These are phyloP conservation scores for Caryopteris hybrid DNA, from an alignment of 305 asterid genomes.

Conservation along the genomic window DNA sequence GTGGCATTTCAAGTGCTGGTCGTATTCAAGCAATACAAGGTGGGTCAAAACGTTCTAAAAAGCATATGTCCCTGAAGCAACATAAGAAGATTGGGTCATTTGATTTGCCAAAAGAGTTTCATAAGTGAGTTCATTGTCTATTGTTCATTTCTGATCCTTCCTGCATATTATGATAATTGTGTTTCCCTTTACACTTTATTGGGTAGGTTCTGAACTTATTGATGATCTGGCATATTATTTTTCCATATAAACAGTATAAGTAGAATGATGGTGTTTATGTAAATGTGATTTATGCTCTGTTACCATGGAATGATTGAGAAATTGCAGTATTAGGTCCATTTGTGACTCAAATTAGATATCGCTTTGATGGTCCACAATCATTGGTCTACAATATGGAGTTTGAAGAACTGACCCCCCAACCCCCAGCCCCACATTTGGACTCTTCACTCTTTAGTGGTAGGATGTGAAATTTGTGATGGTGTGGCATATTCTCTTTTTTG, in stretches of 20 bases:
- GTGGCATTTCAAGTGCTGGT: slow-evolving; percentile 27
- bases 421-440: no score
- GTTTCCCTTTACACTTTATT: not conserved
- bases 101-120: slow-evolving; percentile 57
- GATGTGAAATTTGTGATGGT: not conserved
- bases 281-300: not conserved
- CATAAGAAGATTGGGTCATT: slow-evolving; percentile 61
- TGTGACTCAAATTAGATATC: not conserved
- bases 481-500: not conserved
- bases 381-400: not conserved
- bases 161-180: not conserved
- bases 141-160: not conserved
- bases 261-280: not conserved
- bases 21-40: slow-evolving; percentile 31
- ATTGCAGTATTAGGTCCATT: not conserved
- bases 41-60: slow-evolving; percentile 70
- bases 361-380: not conserved
- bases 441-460: not conserved
- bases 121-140: slow-evolving; percentile 41
- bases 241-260: not conserved
- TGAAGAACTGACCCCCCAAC: no score
- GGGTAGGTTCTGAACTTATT: not conserved
- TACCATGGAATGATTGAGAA: not conserved
- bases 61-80: slow-evolving; percentile 66
- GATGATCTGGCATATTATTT: not conserved